Evolutionary conservation across 345 rosid genomes (phyloP), one percentile per base, ranked within the genome.

Genomic region (Eucalyptus pauciflora): DNA sequence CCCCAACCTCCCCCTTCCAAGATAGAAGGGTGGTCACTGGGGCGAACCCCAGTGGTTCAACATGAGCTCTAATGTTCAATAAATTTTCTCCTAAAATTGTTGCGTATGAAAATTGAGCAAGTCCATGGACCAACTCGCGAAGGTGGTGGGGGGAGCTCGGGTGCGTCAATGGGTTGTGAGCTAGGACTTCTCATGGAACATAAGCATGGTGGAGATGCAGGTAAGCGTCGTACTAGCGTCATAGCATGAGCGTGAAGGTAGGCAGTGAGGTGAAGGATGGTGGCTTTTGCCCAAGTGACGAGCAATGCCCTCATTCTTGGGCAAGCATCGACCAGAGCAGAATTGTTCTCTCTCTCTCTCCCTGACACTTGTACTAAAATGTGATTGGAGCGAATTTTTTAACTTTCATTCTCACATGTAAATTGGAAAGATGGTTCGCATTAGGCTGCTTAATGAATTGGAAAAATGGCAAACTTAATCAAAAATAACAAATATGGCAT

Each of bases 301-400:
- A 69, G 43, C 24, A 17, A 67, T 31, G 12, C 37, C 37, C 71
- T 64, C 10, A 13, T 15, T 64, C 20, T 64, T 8, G 18, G 37
- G 37, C 1, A 4, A 31, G 71, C 17, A 14, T n/a, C 12, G 37
- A n/a, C 37, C 1, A 0, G 33, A 64, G 37, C 3, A 64, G 0
- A 64, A 64, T n/a, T 7, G 37, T 29, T 64, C 10, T 52, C 24
- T 52, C 1, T 52, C 1, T 64, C 0, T 62, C 15, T 29, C 37
- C 37, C 15, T 29, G 9, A 29, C 9, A 1, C 16, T 62, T 1
- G 0, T 15, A 2, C 18, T 31, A 13, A 62, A 62, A 62, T 62
- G 33, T 29, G 71, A 64, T 64, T 64, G 17, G 71, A 29, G 18
- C 4, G 7, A 64, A 29, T 10, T 29, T 29, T 29, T 13, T 64